Evolutionary conservation across 2,329 filamentous ascomycete species (phyloP), one percentile per base, ranked within the genome.

Genomic region (Salinomyces thailandicus): DNA sequence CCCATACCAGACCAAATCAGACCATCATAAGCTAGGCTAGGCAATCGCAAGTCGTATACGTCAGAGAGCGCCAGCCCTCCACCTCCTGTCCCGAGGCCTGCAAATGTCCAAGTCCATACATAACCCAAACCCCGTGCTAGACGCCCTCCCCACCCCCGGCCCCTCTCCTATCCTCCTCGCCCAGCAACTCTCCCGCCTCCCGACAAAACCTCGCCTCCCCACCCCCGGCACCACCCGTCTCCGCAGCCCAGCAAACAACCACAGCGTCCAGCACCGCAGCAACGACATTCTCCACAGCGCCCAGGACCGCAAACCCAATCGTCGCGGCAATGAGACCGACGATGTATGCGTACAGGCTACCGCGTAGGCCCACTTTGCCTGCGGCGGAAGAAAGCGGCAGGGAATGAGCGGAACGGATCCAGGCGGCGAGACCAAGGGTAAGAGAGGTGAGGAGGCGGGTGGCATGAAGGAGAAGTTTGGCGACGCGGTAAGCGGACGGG

Each of bases 171-270:
- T 48, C 47, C 27, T 53, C 52, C 38, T 81, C 82, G 14, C 85
- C 84, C 67, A 95, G 94, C 33, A 96, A 63, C 61, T 84, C 79
- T 5, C 84, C 86, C 3, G 89, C 89, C 61, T 96, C 89, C 42
- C 91, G 77, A 60, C 89, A 96, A 63, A 93, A 95, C 31, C 82
- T 78, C 30, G 70, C 73, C 48, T 77, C 73, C 4, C 79, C 81
- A 34, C 60, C 59, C 7, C 66, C 64, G n/a, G n/a, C n/a, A 37
- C 69, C 72, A 35, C 73, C 75, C 48, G 62, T 81, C 72, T 98
- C 91, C 52, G 85, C 94, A 17, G 84, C 86, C 74, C 93, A 96
- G 66, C 91, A 98, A 9, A 98, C 80, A 16, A 96, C 74, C 22
- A 85, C 85, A 34, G 57, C 58, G 39, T 61, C 58, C 33, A 60